These are phyloP conservation scores for Penicillium sp. DNA, from an alignment of 2,329 filamentous ascomycete genomes.

Conservation along the genomic window DNA sequence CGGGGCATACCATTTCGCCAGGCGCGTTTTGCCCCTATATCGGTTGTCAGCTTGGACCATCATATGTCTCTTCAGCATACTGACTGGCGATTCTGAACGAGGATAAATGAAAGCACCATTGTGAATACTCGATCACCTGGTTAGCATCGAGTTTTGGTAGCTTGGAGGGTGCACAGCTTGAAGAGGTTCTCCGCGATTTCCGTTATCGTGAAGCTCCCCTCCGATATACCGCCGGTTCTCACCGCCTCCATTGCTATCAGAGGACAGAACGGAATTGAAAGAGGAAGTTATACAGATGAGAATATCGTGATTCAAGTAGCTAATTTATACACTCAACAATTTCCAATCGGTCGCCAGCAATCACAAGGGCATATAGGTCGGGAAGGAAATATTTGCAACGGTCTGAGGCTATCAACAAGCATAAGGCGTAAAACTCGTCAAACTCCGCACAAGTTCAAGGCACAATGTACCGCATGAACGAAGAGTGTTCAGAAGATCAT, in stretches of 20 bases:
- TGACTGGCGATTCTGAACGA: constrained; percentile 87
- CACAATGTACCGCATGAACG: background rate
- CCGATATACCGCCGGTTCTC: constrained; percentile 29
- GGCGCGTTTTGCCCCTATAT: constrained; percentile 87
- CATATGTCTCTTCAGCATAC: constrained; percentile 9
- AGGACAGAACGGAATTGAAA: background rate
- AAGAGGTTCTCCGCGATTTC: constrained; percentile 26
- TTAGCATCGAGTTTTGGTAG: constrained; percentile 19
- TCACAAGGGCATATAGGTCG: background rate
- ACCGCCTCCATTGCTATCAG: constrained; percentile 24
- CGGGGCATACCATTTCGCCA: constrained; percentile 98
- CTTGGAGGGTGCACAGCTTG: constrained; percentile 9
- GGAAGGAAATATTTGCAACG: background rate
- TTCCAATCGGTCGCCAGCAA: background rate
- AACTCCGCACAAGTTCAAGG: constrained; percentile 5
- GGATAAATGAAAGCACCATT: constrained; percentile 77
- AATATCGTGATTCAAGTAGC: background rate
- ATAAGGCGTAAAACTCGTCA: constrained; percentile 26
- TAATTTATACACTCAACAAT: background rate
- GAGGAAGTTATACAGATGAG: background rate
- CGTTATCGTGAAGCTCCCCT: constrained; percentile 27
- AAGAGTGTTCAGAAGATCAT: constrained; percentile 3
- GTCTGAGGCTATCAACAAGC: constrained; percentile 15
- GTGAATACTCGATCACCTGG: constrained; percentile 19
- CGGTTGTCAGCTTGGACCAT: constrained; percentile 21